Conservation (phyloP, 1,139 yeast species). For the Saccharomyces pastorianus region DNA sequence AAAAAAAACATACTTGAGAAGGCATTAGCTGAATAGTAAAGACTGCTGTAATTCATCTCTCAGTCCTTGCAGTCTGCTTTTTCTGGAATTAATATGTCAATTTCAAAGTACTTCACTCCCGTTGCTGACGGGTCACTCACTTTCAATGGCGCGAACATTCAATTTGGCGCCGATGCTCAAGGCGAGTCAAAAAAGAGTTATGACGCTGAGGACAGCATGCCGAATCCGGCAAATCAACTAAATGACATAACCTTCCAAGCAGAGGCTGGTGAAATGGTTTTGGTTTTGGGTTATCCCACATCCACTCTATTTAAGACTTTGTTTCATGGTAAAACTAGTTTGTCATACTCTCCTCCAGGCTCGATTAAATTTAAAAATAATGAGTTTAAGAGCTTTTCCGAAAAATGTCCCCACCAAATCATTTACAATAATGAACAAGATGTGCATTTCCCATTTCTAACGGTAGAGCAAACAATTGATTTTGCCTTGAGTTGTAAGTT, state of each 20-base stretch:
- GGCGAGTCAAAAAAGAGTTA: slow-evolving; percentile 2
- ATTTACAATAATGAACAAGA: slow-evolving; percentile 44
- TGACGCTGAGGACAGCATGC: not conserved
- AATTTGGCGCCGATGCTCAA: slow-evolving; percentile 4
- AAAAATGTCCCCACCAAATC: slow-evolving; percentile 32
- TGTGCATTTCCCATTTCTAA: slow-evolving; percentile 42
- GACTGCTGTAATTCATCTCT: not conserved
- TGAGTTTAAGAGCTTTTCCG: slow-evolving; percentile 21
- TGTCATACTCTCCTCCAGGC: slow-evolving; percentile 32
- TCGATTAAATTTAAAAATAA: slow-evolving; percentile 20
- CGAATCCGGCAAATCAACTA: not conserved
- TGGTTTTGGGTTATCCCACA: slow-evolving; percentile 23
- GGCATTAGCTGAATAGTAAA: not conserved
- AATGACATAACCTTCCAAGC: slow-evolving; percentile 23
- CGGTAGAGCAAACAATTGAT: slow-evolving; percentile 42
- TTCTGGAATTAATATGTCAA: slow-evolving; percentile 12
- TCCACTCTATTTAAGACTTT: slow-evolving; percentile 19
- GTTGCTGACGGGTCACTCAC: slow-evolving; percentile 21
- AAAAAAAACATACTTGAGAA: not conserved
- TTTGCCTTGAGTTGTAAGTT: slow-evolving; percentile 32
- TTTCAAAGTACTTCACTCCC: slow-evolving; percentile 21
- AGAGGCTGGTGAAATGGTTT: slow-evolving; percentile 27
- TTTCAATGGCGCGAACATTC: slow-evolving; percentile 19
- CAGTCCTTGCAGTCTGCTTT: not conserved
- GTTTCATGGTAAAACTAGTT: slow-evolving; percentile 18